Percentiles rank a stretch among this genome's conserved stretches.
phyloP scores from a whole-genome alignment of 1,139 yeast genomes.

The Taphrina confusa region DNA sequence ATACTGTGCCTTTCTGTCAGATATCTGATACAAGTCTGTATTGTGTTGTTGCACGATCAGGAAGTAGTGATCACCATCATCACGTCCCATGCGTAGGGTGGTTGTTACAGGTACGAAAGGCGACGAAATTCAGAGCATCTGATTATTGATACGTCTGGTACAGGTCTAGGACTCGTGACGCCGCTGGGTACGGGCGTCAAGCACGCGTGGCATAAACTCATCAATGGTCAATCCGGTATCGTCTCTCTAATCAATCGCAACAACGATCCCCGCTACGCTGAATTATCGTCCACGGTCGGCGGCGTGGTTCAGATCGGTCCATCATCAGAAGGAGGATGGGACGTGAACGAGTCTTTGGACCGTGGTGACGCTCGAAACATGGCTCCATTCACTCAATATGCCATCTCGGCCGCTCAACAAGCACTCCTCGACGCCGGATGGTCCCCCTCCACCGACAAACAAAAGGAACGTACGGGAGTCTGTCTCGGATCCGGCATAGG shows the following conservation, averaged over 20 bases:
- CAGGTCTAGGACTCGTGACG: constrained; percentile 66
- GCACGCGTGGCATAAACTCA: constrained; percentile 47
- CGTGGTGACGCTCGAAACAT: constrained; percentile 11
- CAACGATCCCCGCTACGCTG: constrained; percentile 54
- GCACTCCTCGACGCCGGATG: constrained; percentile 64
- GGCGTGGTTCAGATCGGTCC: constrained; percentile 68
- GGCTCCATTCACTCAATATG: constrained; percentile 25
- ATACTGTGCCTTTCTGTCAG: no score
- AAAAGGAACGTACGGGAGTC: constrained; percentile 59
- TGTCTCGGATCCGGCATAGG: constrained; percentile 95
- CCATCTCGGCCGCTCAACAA: constrained; percentile 45
- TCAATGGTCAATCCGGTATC: constrained; percentile 47
- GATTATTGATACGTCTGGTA: not conserved
- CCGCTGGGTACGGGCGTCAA: constrained; percentile 75
- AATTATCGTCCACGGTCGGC: constrained; percentile 71
- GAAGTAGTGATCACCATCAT: no score
- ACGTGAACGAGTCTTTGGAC: constrained; percentile 43
- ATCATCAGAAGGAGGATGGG: constrained; percentile 56
- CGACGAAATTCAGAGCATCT: no score
- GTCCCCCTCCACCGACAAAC: constrained; percentile 50
- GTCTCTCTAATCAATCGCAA: constrained; percentile 47
- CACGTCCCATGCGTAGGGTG: constrained; percentile 56
- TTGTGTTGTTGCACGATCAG: no score
- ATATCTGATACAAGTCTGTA: no score
- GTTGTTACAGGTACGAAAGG: constrained; percentile 78